Evolutionary conservation across 208 protist species (phyloP), one percentile per base, ranked within the genome.

Genomic region (Leishmania braziliensis): DNA sequence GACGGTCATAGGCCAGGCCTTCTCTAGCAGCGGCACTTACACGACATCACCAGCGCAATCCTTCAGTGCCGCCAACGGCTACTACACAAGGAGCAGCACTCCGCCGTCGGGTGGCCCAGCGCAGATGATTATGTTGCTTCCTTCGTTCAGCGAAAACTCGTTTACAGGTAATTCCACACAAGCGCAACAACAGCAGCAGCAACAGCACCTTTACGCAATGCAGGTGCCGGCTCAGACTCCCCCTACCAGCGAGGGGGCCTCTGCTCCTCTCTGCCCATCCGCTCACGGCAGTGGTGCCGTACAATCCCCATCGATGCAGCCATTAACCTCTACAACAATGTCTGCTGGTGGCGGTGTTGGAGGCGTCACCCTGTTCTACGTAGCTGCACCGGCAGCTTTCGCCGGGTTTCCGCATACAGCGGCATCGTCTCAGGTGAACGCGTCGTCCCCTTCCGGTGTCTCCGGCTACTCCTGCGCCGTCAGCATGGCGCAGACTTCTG

Each of bases 301-400:
- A 18, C 16, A 8, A 48, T 62, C 72, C 20, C 48, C 72, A 62
- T 76, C 51, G 72, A 23, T 48, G 51, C 72, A 20, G 26, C 16
- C 51, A 29, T 56, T 53, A n/a, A 76, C 23, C 51, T 18, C 29
- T 43, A 2, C 72, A 3, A 46, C 51, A 8, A 39, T 62, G 72
- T 26, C 51, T 43, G 33, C 53, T 18, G 56, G 53, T 62, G 53
- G 53, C 6, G 26, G 54, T 29, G n/a, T 48, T 20, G 9, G 23
- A 46, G 74, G 20, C 3, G 50, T 63, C 18, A 33, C 74, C 20
- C 36, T 66, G 53, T 65, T 77, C 20, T 63, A 66, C 36, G 33
- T 63, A 8, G 58, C 33, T 6, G 54, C 74, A 36, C 74, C 74
- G 16, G 51, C 74, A 29, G 74, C 74, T 29, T 65, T 77, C 39